Base-by-base conservation (phyloP, 495 filamentous ascomycete species). In the Xylaria nigripes region DNA sequence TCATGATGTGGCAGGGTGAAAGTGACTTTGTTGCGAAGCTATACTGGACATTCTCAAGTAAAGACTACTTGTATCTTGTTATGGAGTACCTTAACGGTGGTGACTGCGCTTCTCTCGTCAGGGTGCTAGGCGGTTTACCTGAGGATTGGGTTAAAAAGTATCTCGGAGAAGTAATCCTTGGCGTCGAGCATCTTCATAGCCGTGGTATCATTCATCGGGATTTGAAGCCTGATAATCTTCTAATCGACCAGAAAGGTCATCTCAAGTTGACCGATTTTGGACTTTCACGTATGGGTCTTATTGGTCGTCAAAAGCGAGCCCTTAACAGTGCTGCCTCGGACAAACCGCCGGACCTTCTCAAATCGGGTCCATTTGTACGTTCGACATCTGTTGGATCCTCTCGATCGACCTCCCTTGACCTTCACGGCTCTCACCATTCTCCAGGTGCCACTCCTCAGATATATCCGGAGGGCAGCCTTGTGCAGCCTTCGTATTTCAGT, bases 1-100 rank as follows among this genome's bases (percentile, higher is more conserved):
- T 98, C 62, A 96, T 98, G 93, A 98, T 98, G 94, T 95, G 93
- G 84, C 94, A 98, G 73, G 94, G 94, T 23, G 93, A 97, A 65
- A 98, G 93, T 69, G 93, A 98, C 58, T 98, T 97, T 70, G 93
- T 98, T 46, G 93, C 93, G 15, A 98, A 98, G 70, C 76, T 98
- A 6, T 97, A 96, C 72, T 98, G 93, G 93, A 97, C 93, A 0
- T 98, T 98, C 64, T 92, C 93, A 24, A 98, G 94, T 77, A 98
- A 98, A 66, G 93, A 98, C 65, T 98, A 95, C 66, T 84, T 98
- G 25, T 98, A 97, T 67, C 75, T 98, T 59, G 93, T 98, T 15
- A 98, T 98, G 93, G 93, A 98, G 64, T 98, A 98, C 72, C 75
- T 98, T 49, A 98, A 98, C 61, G 93, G 93, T 18, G 93, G 93